Evolutionary conservation across 2,329 filamentous ascomycete species (phyloP).

Genomic region (Penicillium verrucosum): DNA sequence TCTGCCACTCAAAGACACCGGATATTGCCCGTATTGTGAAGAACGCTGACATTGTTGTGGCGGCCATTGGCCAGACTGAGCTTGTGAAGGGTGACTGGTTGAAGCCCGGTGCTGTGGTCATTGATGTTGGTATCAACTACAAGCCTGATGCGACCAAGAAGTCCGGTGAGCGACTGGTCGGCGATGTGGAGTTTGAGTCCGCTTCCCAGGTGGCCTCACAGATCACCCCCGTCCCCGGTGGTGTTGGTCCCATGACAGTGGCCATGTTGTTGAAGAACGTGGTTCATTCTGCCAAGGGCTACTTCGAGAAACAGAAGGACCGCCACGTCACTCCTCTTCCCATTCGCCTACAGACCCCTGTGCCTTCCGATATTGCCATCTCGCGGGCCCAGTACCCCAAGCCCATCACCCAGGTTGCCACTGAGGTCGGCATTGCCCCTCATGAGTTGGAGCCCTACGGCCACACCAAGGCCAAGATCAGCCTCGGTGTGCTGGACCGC

Average conservation of each 20-base stretch:
- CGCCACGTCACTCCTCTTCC: slow-evolving; percentile 79
- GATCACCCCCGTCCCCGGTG: slow-evolving; percentile 94
- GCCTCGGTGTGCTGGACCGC: slow-evolving; percentile 74
- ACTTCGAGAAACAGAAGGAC: slow-evolving; percentile 78
- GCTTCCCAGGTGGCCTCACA: slow-evolving; percentile 81
- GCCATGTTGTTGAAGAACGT: slow-evolving; percentile 98
- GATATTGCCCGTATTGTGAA: slow-evolving; percentile 72
- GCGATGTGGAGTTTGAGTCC: slow-evolving; percentile 88
- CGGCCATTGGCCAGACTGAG: slow-evolving; percentile 80
- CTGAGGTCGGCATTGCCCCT: slow-evolving; percentile 81
- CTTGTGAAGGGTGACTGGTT: slow-evolving; percentile 96
- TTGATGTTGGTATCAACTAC: slow-evolving; percentile 97
- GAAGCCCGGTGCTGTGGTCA: slow-evolving; percentile 90
- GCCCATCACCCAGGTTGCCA: slow-evolving; percentile 76
- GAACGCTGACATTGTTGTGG: slow-evolving; percentile 82
- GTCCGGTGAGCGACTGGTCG: slow-evolving; percentile 86
- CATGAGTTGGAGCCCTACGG: slow-evolving; percentile 94
- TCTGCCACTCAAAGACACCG: slow-evolving; percentile 87
- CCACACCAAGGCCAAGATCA: slow-evolving; percentile 93
- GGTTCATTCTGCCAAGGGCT: slow-evolving; percentile 75
- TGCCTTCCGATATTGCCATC: slow-evolving; percentile 93
- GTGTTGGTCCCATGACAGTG: slow-evolving; percentile 97
- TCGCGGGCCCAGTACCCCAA: slow-evolving; percentile 90
- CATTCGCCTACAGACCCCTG: slow-evolving; percentile 71
- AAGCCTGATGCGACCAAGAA: slow-evolving; percentile 85